Percentiles rank a stretch among this genome's conserved stretches.
These are phyloP conservation scores for Trichoderma aggressivum DNA, from an alignment of 2,329 filamentous ascomycete genomes.

Conservation along the genomic window DNA sequence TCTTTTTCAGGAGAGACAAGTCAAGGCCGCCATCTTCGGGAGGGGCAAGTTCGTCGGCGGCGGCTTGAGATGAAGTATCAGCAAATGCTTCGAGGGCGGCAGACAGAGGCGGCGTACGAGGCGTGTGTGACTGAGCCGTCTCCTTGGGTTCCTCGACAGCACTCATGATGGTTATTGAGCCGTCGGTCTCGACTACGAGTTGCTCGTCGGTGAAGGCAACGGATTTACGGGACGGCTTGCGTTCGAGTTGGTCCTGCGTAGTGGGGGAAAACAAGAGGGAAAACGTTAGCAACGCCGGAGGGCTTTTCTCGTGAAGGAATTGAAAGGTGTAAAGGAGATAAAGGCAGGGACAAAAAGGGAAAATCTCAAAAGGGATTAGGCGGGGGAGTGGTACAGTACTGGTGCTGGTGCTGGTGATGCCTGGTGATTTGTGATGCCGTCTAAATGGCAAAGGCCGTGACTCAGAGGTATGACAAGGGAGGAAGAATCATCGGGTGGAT, in stretches of 20 bases:
- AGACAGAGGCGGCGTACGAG: constrained; percentile 60
- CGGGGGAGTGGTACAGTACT: constrained; percentile 7
- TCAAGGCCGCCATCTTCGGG: constrained; percentile 53
- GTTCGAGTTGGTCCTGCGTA: constrained; percentile 40
- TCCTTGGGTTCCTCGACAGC: constrained; percentile 72
- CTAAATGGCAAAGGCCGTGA: constrained; percentile 9
- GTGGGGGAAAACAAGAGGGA: constrained; percentile 24
- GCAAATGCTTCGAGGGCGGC: constrained; percentile 54
- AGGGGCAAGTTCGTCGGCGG: constrained; percentile 44
- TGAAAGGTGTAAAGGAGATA: not conserved
- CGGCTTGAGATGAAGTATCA: constrained; percentile 45
- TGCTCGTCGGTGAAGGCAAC: constrained; percentile 90
- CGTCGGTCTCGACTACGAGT: constrained; percentile 84
- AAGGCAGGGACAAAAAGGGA: not conserved
- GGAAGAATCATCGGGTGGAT: constrained; percentile 10
- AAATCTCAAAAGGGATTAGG: constrained; percentile 4
- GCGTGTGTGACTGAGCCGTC: constrained; percentile 75
- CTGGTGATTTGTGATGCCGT: constrained; percentile 17
- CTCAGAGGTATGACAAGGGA: constrained; percentile 11
- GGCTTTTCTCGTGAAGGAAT: not conserved
- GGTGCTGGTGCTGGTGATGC: constrained; percentile 13
- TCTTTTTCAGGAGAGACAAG: constrained; percentile 77
- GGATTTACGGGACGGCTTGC: constrained; percentile 77
- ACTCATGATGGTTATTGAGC: constrained; percentile 74
- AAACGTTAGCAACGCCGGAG: constrained; percentile 20